Conservation (phyloP, 495 filamentous ascomycete genomes). For the Xylaria acuta region DNA sequence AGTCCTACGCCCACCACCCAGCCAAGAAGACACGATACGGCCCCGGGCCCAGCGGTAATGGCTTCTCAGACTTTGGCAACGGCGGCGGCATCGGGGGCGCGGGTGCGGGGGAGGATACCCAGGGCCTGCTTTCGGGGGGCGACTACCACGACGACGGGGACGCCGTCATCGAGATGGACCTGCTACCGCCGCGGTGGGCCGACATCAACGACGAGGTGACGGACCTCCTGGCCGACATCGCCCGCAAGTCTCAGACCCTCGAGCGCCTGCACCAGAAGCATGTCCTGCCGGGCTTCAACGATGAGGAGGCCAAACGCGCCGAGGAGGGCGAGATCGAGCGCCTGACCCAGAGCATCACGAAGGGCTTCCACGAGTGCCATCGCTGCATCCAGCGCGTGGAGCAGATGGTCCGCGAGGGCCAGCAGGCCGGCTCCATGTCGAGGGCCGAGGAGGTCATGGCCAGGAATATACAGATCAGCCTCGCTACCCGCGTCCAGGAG, state of each 20-base stretch:
- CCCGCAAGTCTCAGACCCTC: slow-evolving; percentile 78
- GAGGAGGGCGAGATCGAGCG: slow-evolving; percentile 91
- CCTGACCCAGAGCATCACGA: slow-evolving; percentile 87
- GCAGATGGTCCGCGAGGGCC: slow-evolving; percentile 77
- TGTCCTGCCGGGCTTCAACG: slow-evolving; percentile 94
- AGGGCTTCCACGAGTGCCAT: slow-evolving; percentile 87
- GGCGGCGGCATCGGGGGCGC: slow-evolving; percentile 45
- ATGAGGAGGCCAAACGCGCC: slow-evolving; percentile 80
- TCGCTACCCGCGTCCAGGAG: slow-evolving; percentile 88
- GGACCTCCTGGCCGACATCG: slow-evolving; percentile 79
- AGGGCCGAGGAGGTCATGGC: slow-evolving; percentile 93
- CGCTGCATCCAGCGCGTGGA: slow-evolving; percentile 86
- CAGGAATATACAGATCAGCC: slow-evolving; percentile 89
- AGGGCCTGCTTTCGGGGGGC: slow-evolving; percentile 82
- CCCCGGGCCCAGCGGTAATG: slow-evolving; percentile 62
- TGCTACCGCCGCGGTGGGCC: slow-evolving; percentile 93
- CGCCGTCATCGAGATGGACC: slow-evolving; percentile 97
- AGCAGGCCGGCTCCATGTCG: slow-evolving; percentile 69
- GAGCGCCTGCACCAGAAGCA: slow-evolving; percentile 97
- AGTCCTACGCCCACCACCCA: slow-evolving; percentile 95
- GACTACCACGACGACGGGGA: slow-evolving; percentile 88
- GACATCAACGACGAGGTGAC: slow-evolving; percentile 94
- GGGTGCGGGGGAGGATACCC: slow-evolving; percentile 70
- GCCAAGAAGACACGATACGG: slow-evolving; percentile 79
- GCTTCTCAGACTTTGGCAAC: slow-evolving; percentile 66